These are phyloP conservation scores for Raffaelea ambrosiae DNA, from an alignment of 2,329 filamentous ascomycete genomes.

Conservation along the genomic window DNA sequence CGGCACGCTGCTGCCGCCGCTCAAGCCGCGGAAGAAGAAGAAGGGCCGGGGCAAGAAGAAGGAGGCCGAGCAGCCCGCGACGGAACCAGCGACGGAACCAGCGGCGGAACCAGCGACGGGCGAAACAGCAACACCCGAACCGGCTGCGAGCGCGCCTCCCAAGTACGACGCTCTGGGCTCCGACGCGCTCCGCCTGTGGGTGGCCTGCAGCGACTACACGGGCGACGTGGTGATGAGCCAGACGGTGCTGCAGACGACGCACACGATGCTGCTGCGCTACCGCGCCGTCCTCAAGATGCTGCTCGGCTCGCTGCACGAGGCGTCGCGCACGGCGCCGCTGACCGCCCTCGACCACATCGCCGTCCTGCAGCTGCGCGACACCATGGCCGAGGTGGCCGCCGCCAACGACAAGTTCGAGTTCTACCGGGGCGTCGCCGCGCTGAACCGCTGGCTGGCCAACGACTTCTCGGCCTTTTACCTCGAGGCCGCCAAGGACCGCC, in stretches of 20 bases:
- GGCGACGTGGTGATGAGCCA: conserved; percentile 77
- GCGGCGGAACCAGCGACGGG: background rate
- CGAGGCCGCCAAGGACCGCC: conserved; percentile 80
- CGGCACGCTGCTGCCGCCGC: conserved; percentile 64
- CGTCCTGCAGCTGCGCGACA: conserved; percentile 60
- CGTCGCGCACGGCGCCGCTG: conserved; percentile 39
- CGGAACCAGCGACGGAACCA: background rate
- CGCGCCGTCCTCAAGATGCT: conserved; percentile 87
- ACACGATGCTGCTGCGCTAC: conserved; percentile 74
- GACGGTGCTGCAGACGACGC: conserved; percentile 66
- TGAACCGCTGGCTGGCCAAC: conserved; percentile 74
- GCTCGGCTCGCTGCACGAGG: conserved; percentile 61
- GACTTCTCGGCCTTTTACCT: conserved; percentile 93
- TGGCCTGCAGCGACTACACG: conserved; percentile 84
- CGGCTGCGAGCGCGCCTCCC: background rate
- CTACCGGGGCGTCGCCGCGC: conserved; percentile 61
- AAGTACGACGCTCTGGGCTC: conserved; percentile 67
- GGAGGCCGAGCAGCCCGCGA: conserved; percentile 13
- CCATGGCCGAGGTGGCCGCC: conserved; percentile 54
- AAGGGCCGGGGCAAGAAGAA: conserved; percentile 32
- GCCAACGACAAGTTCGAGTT: conserved; percentile 71
- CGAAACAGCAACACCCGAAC: background rate
- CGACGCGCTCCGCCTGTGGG: conserved; percentile 86
- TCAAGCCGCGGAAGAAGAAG: conserved; percentile 51
- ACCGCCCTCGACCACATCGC: conserved; percentile 66